Base-by-base conservation (phyloP, 1,284 basidiomycete species). In the Thelephora terrestris region DNA sequence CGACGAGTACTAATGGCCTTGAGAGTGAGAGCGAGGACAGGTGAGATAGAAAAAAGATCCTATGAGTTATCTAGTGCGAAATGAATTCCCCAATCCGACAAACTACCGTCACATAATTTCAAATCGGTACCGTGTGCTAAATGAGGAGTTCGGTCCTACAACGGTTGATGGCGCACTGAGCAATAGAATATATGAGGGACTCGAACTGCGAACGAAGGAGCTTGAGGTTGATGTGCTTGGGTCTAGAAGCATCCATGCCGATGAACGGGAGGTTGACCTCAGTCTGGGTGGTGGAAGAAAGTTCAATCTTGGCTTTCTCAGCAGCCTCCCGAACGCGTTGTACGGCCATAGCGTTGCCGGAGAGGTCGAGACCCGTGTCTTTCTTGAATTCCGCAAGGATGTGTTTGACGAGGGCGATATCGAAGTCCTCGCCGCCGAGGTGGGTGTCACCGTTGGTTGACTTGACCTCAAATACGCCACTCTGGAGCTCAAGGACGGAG, bases 371-470 rank as follows among this genome's bases (percentile, higher is more conserved):
- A 47, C 91, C 88, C 6, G 75, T 75, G 65, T 94, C 85, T 74
- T 94, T 95, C 81, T 97, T 90, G 85, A 97, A 98, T 67, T 93
- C 88, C 53, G 78, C 74, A 47, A 97, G 70, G 62, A 99, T 76
- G 71, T 91, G 73, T 59, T 96, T 81, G 58, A 98, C 87, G 37
- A 98, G 80, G 43, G 83, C 71, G 57, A 95, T 86, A 64, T 98
- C 93, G 62, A 98, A 98, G 70, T 98, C 95, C 71, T 99, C 95
- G 67, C 95, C 95, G 70, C 95, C 95, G 52, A 99, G 81, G 67
- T 99, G 95, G 21, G 95, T 98, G 69, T 99, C 94, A 70, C 95
- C 95, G 64, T 97, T 97, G 56, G 95, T 99, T 1, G 95, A 96
- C 76, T 97, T 97, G 65, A 98, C 95, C 69, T 98, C 95, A 67